Evolutionary conservation across 345 rosid genomes (phyloP), one percentile per base, ranked within the genome.

Genomic region (Hevea brasiliensis): DNA sequence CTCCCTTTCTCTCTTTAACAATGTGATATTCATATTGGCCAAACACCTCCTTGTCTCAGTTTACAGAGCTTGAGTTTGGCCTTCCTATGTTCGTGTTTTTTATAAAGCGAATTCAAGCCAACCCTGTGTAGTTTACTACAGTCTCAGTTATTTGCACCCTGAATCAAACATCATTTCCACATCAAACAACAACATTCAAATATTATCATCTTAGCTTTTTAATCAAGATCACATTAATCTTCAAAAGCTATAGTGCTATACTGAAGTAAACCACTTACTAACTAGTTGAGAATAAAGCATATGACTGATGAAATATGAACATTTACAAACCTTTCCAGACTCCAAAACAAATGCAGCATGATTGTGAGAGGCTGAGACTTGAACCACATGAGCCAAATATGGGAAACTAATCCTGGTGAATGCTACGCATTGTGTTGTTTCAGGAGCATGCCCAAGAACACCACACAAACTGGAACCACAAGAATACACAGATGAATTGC

Each of bases 391-490:
- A 6, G 87, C 87, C 54, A 84, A 75, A 72, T 55, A 73, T 9
- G 98, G 92, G 76, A 94, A 92, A 64, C 76, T 85, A 73, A 90
- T 87, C 77, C 82, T 85, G 6, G 90, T 86, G 79, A 94, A 92
- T 66, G 89, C 85, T n/a, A 87, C 96, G 37, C 94, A 88, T 72
- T 94, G 95, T 72, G 97, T 92, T 77, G 89, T 94, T 83, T 92
- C 97, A 51, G 97, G 88, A 20, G 94, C 96, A 79, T 94, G 98
- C 74, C 97, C 98, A 74, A 94, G 98, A 71, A 88, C 95, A 73
- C 98, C 98, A 51, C 86, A 83, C 82, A 90, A 82, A 84, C 92
- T 88, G 66, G 94, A 89, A 77, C 98, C 98, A 79, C 97, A 90
- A 80, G 98, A 92, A 79, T 92, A 92, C 62, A 89, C 86, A 65